Percentiles rank a stretch among this genome's conserved stretches.
phyloP scores from a whole-genome alignment of 441 rosid genomes.

The Populus hybrid region DNA sequence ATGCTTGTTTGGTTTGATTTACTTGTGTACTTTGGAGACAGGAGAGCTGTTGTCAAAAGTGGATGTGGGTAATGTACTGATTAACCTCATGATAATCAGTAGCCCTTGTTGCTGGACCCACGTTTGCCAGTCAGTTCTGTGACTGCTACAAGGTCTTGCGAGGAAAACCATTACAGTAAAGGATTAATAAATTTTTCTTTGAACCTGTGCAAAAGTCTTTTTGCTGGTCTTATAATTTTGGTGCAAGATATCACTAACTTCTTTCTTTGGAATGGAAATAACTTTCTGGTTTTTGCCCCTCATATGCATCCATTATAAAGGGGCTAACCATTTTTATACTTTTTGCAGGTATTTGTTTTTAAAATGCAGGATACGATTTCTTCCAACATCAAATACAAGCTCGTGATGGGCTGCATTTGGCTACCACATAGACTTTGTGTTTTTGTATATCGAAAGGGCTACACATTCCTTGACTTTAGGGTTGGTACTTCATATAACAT shows the following conservation, averaged over 20 bases:
- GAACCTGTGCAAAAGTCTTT: neutral
- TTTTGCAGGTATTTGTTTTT: conserved; percentile 23
- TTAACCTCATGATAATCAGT: neutral
- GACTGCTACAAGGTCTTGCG: neutral
- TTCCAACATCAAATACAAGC: neutral
- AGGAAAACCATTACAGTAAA: neutral
- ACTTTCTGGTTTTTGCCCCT: neutral
- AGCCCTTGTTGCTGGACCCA: neutral
- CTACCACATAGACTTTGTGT: neutral
- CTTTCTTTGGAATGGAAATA: neutral
- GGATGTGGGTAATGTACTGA: neutral
- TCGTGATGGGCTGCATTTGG: conserved; percentile 11
- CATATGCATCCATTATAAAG: neutral
- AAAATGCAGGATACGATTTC: conserved; percentile 7
- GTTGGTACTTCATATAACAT: neutral
- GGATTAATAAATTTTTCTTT: neutral
- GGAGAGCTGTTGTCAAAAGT: neutral
- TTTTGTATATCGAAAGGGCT: neutral
- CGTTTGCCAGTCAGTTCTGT: neutral
- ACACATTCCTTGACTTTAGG: neutral
- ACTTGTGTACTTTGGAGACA: neutral
- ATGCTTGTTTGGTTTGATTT: neutral
- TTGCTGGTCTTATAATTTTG: neutral
- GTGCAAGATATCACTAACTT: neutral
- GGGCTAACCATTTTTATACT: neutral